These are phyloP conservation scores for Cutaneotrichosporon sp. DNA, from an alignment of 1,284 basidiomycete species.

Conservation along the genomic window DNA sequence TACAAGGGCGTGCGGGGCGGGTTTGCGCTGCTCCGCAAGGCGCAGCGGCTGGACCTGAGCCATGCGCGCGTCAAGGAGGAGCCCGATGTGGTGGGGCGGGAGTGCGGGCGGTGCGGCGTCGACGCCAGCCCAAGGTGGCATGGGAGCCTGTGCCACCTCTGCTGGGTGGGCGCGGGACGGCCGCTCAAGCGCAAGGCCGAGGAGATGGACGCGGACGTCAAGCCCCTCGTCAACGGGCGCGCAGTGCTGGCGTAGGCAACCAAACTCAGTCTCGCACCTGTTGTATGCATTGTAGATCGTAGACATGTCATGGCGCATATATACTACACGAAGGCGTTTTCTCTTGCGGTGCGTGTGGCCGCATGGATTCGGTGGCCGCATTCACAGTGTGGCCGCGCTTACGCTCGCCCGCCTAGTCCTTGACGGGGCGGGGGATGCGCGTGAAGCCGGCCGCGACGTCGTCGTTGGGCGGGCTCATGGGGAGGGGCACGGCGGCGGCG, in stretches of 20 bases:
- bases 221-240: conserved; percentile 1
- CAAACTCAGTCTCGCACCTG: too few relatives aligned
- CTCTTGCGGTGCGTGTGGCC: too few relatives aligned
- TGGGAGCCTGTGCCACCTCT: conserved; percentile 26
- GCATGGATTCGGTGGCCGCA: too few relatives aligned
- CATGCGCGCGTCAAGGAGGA: too few relatives aligned
- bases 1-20: conserved; percentile 74
- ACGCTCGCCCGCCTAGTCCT: too few relatives aligned
- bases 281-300: conserved; percentile 6
- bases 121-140: conserved; percentile 50
- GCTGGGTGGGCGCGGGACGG: conserved; percentile 14
- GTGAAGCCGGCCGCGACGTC: not conserved
- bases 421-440: not conserved
- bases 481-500: not conserved
- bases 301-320: not conserved
- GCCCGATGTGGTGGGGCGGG: not conserved
- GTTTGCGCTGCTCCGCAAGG: conserved; percentile 82
- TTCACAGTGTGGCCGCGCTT: too few relatives aligned
- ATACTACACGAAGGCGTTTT: not conserved
- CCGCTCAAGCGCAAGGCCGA: not conserved
- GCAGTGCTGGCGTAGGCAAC: too few relatives aligned
- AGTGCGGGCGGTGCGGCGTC: conserved; percentile 38
- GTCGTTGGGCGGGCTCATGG: not conserved
- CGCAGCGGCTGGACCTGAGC: conserved; percentile 72
- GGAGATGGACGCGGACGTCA: conserved; percentile 1